These are phyloP conservation scores for Fusarium tricinctum DNA, from an alignment of 2,329 filamentous ascomycete genomes.

Conservation along the genomic window DNA sequence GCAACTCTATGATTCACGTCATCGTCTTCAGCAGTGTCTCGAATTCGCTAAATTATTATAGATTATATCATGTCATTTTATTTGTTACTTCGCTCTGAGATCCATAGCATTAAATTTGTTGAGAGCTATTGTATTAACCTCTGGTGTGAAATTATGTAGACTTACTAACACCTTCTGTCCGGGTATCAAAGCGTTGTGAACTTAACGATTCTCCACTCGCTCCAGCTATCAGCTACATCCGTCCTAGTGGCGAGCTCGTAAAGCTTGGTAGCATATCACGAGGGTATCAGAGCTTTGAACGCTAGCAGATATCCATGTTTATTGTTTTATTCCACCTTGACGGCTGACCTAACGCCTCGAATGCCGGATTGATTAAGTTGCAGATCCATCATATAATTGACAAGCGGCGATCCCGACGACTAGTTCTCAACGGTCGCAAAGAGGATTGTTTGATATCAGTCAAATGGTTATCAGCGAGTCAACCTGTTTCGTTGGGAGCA, in stretches of 20 bases:
- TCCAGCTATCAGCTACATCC: slow-evolving; percentile 9
- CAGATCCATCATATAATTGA: slow-evolving; percentile 9
- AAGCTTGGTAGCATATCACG: slow-evolving; percentile 31
- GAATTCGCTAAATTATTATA: not conserved
- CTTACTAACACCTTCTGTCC: not conserved
- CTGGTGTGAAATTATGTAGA: not conserved
- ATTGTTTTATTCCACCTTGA: not conserved
- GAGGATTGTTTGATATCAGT: not conserved
- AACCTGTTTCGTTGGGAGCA: not conserved
- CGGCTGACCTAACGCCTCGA: not conserved
- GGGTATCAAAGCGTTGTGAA: slow-evolving; percentile 10
- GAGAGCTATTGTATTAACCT: not conserved
- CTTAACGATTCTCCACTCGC: not conserved
- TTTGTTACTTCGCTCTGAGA: not conserved
- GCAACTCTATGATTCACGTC: not conserved
- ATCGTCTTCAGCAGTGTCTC: not conserved
- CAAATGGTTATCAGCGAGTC: not conserved
- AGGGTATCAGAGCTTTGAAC: slow-evolving; percentile 2
- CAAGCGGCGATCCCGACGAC: not conserved
- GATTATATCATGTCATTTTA: not conserved
- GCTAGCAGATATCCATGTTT: not conserved
- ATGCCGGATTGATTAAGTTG: slow-evolving; percentile 26
- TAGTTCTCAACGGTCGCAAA: not conserved
- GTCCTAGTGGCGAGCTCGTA: slow-evolving; percentile 19
- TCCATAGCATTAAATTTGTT: not conserved